Evolutionary conservation across 192 early-diverging fungal species (phyloP), one percentile per base, ranked within the genome.

Genomic region (Entophlyctis helioformis): DNA sequence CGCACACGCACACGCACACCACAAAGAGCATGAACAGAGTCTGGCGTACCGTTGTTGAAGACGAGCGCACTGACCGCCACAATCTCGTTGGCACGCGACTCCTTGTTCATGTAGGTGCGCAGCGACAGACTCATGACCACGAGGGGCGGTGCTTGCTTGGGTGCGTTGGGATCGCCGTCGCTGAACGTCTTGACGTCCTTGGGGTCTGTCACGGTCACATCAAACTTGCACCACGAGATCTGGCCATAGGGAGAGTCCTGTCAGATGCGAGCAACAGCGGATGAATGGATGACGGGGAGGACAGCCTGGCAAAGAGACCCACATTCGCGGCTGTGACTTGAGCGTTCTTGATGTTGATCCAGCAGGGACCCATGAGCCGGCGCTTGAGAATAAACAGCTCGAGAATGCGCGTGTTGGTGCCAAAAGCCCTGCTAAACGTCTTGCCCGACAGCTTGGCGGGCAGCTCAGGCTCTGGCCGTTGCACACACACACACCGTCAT

Each of bases 321-420:
- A 80, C 77, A 44, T 66, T 75, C 9, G 54, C 51, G 24, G 48
- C 54, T 31, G 54, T 68, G 2, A 78, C 49, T 16, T 63, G 53
- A 0, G 82, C 71, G 18, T 85, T 48, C 28, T 60, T 64, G 23
- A 96, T 72, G 12, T 69, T 55, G 0, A 99, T 63, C 96, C 96
- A 99, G 46, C 81, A 84, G 5, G 96, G 96, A 0, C 96, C 96
- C 89, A 90, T 97, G 22, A 99, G 62, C 44, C 87, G 81, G 19
- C 92, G 74, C 61, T 97, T 91, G 20, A 93, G 72, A n/a, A 97
- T 56, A 38, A 99, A 83, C 21, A 86, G 75, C 62, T 99, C 96
- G n/a, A 96, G 64, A 1, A 89, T 83, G 33, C 65, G 78, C 11
- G 88, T 89, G 35, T 81, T 75, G 3, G 84, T 68, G 11, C 93